A percentile compares a stretch with the other conserved stretches of the same genome.
Evolutionary conservation across 1,284 basidiomycete species (phyloP).

Genomic region (Bjerkandera adusta): DNA sequence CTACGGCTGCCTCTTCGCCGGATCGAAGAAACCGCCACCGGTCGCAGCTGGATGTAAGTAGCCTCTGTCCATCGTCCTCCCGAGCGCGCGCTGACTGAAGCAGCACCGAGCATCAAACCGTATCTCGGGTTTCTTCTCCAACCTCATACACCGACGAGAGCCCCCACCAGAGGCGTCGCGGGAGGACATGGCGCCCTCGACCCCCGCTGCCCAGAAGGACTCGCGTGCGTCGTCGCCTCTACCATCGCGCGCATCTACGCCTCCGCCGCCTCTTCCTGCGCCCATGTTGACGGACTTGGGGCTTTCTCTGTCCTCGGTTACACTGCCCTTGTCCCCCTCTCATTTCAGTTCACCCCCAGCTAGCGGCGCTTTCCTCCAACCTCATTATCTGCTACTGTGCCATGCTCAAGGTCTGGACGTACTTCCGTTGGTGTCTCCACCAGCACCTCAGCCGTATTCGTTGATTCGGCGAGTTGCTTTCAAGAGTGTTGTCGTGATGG

Average conservation of each 20-base stretch:
- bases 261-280: conserved; percentile 66
- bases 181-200: conserved; percentile 22
- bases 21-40: conserved; percentile 25
- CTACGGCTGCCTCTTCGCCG: conserved; percentile 18
- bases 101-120: conserved; percentile 65
- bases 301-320: conserved; percentile 63
- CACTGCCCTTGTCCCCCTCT: conserved; percentile 63
- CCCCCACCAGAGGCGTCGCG: conserved; percentile 28
- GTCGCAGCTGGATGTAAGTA: conserved; percentile 26
- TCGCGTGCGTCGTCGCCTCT: conserved; percentile 53
- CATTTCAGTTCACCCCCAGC: conserved; percentile 75
- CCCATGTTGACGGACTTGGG: conserved; percentile 76
- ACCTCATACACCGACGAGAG: conserved; percentile 72
- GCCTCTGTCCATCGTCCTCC: conserved; percentile 7
- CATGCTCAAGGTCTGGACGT: conserved; percentile 82
- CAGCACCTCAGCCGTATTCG: conserved; percentile 71
- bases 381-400: conserved; percentile 78
- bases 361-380: conserved; percentile 73
- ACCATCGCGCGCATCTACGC: conserved; percentile 53
- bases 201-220: conserved; percentile 24
- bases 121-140: conserved; percentile 78
- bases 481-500: conserved; percentile 85
- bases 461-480: conserved; percentile 76
- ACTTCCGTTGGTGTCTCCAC: conserved; percentile 68
- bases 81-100: conserved; percentile 16